phyloP scores from a whole-genome alignment of 768 basidiomycete genomes.

The Leucosporidium yakuticum region DNA sequence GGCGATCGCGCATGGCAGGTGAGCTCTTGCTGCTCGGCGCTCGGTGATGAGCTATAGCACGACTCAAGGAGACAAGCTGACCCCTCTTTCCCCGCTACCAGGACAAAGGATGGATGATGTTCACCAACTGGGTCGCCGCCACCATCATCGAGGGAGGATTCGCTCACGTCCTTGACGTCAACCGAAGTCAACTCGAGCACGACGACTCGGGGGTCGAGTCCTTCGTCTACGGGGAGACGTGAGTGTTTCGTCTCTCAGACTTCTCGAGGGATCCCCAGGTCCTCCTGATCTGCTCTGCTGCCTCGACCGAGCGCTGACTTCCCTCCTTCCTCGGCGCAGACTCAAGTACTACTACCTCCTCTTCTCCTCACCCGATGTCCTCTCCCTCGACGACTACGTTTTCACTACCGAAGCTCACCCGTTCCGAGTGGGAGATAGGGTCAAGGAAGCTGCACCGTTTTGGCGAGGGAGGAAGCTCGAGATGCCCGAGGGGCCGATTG shows the following conservation, averaged over 20 bases:
- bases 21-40: not conserved
- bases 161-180: conserved; percentile 43
- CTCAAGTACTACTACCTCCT: conserved; percentile 46
- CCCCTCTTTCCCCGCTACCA: not conserved
- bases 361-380: conserved; percentile 58
- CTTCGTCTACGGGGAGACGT: conserved; percentile 46
- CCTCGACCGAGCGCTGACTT: not conserved
- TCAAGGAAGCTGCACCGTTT: not conserved
- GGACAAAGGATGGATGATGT: conserved; percentile 50
- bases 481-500: not conserved
- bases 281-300: no score
- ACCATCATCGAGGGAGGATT: conserved; percentile 42
- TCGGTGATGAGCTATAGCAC: no score
- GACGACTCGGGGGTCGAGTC: conserved; percentile 40
- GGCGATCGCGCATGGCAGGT: conserved; percentile 47
- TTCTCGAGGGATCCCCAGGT: not conserved
- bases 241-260: conserved; percentile 14
- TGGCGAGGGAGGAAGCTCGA: not conserved
- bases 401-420: conserved; percentile 60
- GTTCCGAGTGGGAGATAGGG: conserved; percentile 55
- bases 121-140: conserved; percentile 26
- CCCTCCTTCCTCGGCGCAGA: not conserved
- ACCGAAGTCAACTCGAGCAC: conserved; percentile 14
- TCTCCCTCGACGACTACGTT: conserved; percentile 50
- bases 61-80: not conserved